These are phyloP conservation scores for Penicillium bovifimosum DNA, from an alignment of 495 filamentous ascomycete genomes.

Conservation along the genomic window DNA sequence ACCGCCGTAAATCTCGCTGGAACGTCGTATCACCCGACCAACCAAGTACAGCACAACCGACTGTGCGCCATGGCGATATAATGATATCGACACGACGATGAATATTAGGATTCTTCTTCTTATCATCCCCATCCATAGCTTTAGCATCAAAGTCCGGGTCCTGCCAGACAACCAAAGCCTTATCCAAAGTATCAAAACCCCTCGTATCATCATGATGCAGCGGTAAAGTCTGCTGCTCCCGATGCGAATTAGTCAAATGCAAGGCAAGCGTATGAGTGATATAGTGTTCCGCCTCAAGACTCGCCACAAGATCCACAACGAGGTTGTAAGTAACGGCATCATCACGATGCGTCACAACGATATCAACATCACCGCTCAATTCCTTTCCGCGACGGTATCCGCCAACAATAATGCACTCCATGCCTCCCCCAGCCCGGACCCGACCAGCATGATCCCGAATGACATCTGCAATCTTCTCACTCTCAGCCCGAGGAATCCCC, in stretches of 20 bases:
- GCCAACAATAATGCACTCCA: conserved; percentile 73
- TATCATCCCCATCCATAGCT: not conserved
- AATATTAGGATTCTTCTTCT: conserved; percentile 51
- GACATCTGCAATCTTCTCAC: conserved; percentile 58
- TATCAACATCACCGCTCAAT: conserved; percentile 72
- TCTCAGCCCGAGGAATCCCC: conserved; percentile 67
- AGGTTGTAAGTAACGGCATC: conserved; percentile 59
- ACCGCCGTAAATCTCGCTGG: conserved; percentile 75
- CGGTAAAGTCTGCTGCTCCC: conserved; percentile 64
- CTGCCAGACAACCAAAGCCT: conserved; percentile 92
- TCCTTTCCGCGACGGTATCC: conserved; percentile 81
- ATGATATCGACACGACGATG: conserved; percentile 94
- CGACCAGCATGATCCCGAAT: conserved; percentile 59
- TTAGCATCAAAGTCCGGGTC: conserved; percentile 47
- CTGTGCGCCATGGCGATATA: conserved; percentile 78
- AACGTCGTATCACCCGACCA: conserved; percentile 91
- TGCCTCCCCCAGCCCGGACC: conserved; percentile 32
- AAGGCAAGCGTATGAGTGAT: conserved; percentile 80
- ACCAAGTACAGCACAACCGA: conserved; percentile 80
- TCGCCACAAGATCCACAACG: conserved; percentile 59
- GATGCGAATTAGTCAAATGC: conserved; percentile 57
- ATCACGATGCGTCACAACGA: conserved; percentile 77
- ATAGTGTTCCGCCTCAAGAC: conserved; percentile 60
- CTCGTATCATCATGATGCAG: conserved; percentile 34
- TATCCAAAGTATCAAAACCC: conserved; percentile 78